Percentiles rank a stretch among this genome's conserved stretches.
Conservation (phyloP, 2,329 filamentous ascomycete species). For the Pseudocercospora musae region DNA sequence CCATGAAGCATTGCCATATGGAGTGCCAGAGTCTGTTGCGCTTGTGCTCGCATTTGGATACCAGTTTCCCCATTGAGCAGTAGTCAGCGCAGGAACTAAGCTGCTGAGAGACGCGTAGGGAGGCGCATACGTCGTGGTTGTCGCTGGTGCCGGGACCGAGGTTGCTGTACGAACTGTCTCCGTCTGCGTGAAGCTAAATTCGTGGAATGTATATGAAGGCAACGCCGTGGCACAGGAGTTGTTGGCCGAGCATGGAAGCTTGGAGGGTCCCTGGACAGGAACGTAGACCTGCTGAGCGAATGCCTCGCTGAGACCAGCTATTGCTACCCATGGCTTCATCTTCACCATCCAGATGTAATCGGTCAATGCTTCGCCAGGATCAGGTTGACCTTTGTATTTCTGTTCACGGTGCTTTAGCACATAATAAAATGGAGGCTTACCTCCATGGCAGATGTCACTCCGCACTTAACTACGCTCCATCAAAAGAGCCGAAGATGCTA, state of each 20-base stretch:
- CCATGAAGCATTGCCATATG: slow-evolving; percentile 6
- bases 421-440: no score
- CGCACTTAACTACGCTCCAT: background rate
- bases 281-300: background rate
- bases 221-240: background rate
- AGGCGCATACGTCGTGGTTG: background rate
- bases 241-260: background rate
- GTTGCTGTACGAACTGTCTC: background rate
- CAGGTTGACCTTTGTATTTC: background rate
- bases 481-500: background rate
- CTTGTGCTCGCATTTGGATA: background rate
- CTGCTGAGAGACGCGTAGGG: background rate
- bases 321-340: background rate
- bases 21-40: background rate
- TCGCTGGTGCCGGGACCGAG: background rate
- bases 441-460: background rate
- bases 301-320: background rate
- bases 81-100: background rate
- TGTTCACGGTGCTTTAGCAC: background rate
- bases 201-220: background rate
- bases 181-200: background rate
- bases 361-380: background rate
- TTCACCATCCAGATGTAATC: background rate
- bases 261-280: background rate
- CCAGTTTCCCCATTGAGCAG: background rate